These are phyloP conservation scores for Podaxis sp. DNA, from an alignment of 768 basidiomycete genomes.

Conservation along the genomic window DNA sequence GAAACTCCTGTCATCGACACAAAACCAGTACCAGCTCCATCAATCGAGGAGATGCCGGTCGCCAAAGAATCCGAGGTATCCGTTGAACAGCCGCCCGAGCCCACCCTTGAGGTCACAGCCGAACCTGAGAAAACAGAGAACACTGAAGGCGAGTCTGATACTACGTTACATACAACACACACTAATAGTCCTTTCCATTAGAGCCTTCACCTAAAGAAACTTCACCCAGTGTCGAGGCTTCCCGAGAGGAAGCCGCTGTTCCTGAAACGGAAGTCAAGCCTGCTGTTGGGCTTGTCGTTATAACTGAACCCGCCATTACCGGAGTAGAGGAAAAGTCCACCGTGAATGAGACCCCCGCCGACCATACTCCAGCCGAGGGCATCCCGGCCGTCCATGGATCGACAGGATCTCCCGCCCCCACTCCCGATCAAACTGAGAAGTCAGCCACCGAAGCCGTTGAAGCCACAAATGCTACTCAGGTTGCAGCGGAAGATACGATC, in stretches of 20 bases:
- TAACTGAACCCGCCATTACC: not conserved
- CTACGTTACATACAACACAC: not conserved
- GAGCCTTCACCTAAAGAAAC: not conserved
- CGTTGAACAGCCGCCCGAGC: not conserved
- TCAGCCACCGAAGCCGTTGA: not conserved
- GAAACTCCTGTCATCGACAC: not conserved
- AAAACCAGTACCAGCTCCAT: not conserved
- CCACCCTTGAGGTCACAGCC: not conserved
- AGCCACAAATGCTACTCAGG: not conserved
- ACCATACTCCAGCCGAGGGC: not conserved
- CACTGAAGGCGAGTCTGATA: not conserved
- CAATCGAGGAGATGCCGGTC: conserved; percentile 4
- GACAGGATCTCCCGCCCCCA: not conserved
- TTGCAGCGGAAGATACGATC: not conserved
- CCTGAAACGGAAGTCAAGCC: not conserved
- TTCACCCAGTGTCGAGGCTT: not conserved
- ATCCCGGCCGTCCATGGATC: not conserved
- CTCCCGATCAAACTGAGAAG: not conserved
- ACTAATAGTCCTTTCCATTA: not conserved
- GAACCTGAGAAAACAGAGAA: not conserved
- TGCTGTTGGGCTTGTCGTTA: not conserved
- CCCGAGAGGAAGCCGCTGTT: not conserved
- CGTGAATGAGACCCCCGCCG: not conserved
- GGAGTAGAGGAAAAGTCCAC: not conserved
- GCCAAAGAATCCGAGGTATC: conserved; percentile 3